A percentile compares a stretch with the other conserved stretches of the same genome.
phyloP scores from a whole-genome alignment of 331 rosid genomes.

The Quercus lobata region DNA sequence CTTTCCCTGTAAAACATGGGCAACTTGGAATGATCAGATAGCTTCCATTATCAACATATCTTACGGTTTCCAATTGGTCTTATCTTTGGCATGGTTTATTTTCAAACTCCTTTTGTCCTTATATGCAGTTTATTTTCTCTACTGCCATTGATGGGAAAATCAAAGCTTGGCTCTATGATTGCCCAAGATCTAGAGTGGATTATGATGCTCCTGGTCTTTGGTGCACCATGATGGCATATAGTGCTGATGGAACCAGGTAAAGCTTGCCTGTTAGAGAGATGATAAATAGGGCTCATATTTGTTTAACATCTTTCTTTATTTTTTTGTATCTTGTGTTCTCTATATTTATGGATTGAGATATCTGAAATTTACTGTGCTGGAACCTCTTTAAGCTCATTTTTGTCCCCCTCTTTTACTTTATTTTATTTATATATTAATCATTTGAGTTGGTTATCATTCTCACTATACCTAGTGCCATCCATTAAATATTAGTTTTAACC shows the following conservation, averaged over 20 bases:
- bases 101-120: not conserved
- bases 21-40: not conserved
- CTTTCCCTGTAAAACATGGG: not conserved
- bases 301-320: not conserved
- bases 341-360: not conserved
- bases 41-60: not conserved
- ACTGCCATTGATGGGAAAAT: conserved; percentile 42
- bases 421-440: not conserved
- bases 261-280: not conserved
- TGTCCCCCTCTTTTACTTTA: not conserved
- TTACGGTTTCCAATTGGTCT: not conserved
- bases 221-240: conserved; percentile 49
- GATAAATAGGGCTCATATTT: not conserved
- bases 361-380: not conserved
- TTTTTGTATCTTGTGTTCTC: not conserved
- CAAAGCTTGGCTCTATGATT: conserved; percentile 46
- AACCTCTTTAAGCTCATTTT: not conserved
- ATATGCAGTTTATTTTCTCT: conserved; percentile 39
- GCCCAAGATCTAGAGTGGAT: conserved; percentile 41
- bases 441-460: not conserved
- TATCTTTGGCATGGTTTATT: not conserved
- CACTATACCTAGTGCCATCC: not conserved
- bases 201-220: conserved; percentile 45
- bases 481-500: not conserved
- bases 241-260: conserved; percentile 50